Percentiles rank a stretch among this genome's conserved stretches.
phyloP scores from a whole-genome alignment of 2,329 filamentous ascomycete genomes.

The Botrytis elliptica region DNA sequence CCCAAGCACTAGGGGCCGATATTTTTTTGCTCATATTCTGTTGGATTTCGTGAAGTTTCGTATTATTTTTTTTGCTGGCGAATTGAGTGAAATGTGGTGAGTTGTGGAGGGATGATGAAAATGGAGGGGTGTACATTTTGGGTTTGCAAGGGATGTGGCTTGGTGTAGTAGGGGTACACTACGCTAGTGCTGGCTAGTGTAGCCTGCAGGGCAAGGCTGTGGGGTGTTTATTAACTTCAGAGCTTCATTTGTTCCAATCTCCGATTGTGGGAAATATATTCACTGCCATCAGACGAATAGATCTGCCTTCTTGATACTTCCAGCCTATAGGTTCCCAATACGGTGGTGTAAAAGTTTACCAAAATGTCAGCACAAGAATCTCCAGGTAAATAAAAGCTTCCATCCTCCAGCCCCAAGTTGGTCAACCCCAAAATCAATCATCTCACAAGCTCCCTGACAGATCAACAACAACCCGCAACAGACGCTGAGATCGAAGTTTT shows the following conservation, averaged over 20 bases:
- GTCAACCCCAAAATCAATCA: neutral
- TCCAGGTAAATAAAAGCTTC: slow-evolving; percentile 9
- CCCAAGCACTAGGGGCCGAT: slow-evolving; percentile 75
- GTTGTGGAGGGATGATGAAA: neutral
- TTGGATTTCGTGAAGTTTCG: neutral
- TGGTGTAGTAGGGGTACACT: neutral
- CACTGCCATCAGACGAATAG: neutral
- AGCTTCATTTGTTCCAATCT: neutral
- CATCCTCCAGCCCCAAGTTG: neutral
- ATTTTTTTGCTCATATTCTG: slow-evolving; percentile 41
- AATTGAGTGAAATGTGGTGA: slow-evolving; percentile 6
- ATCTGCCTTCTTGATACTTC: neutral
- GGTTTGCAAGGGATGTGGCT: slow-evolving; percentile 6
- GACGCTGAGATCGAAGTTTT: neutral
- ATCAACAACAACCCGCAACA: neutral
- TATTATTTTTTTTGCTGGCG: neutral
- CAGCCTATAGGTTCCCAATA: neutral
- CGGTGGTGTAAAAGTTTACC: neutral
- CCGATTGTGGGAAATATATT: neutral
- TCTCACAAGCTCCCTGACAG: neutral
- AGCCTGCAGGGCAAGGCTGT: slow-evolving; percentile 5
- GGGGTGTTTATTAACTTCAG: neutral
- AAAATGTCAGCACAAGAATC: slow-evolving; percentile 17
- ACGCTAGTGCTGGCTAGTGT: slow-evolving; percentile 1
- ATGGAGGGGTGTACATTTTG: slow-evolving; percentile 16